Percentiles rank a stretch among this genome's conserved stretches.
phyloP scores from a whole-genome alignment of 1,284 basidiomycete species.

The Tetrapyrgos nigripes region DNA sequence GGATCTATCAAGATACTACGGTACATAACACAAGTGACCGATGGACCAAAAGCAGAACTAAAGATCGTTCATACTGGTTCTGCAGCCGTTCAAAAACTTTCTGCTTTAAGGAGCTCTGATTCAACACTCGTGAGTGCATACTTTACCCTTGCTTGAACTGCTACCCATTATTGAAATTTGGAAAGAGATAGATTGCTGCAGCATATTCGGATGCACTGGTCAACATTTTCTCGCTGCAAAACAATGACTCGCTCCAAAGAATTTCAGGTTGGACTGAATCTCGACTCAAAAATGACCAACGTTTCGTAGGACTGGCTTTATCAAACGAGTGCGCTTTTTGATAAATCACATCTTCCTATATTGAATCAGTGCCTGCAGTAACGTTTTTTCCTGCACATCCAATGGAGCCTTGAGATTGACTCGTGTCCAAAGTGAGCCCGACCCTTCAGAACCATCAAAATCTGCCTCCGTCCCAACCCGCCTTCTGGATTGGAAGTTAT shows the following conservation, averaged over 20 bases:
- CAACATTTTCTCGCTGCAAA: conserved; percentile 47
- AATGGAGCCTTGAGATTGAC: conserved; percentile 71
- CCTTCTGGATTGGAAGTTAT: conserved; percentile 70
- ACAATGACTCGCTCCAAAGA: conserved; percentile 45
- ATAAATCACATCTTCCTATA: background rate
- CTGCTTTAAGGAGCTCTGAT: conserved; percentile 28
- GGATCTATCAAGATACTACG: conserved; percentile 70
- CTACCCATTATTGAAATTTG: conserved; percentile 20
- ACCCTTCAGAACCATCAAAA: conserved; percentile 27
- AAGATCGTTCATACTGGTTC: conserved; percentile 42
- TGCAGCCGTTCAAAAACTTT: conserved; percentile 45
- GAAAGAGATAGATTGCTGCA: conserved; percentile 66
- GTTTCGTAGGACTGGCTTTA: conserved; percentile 65
- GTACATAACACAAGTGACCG: conserved; percentile 21
- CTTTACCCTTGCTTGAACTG: conserved; percentile 1
- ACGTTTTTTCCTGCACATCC: conserved; percentile 71
- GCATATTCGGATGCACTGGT: conserved; percentile 65
- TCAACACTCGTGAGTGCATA: conserved; percentile 44
- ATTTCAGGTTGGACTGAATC: conserved; percentile 67
- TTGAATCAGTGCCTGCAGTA: conserved; percentile 38
- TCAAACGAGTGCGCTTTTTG: conserved; percentile 47
- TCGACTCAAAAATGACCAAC: conserved; percentile 55
- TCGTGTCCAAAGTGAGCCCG: conserved; percentile 23
- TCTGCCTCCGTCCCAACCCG: conserved; percentile 64
- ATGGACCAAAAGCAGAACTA: conserved; percentile 29